Evolutionary conservation across 2,329 filamentous ascomycete species (phyloP).

Genomic region (Ascochyta lentis): DNA sequence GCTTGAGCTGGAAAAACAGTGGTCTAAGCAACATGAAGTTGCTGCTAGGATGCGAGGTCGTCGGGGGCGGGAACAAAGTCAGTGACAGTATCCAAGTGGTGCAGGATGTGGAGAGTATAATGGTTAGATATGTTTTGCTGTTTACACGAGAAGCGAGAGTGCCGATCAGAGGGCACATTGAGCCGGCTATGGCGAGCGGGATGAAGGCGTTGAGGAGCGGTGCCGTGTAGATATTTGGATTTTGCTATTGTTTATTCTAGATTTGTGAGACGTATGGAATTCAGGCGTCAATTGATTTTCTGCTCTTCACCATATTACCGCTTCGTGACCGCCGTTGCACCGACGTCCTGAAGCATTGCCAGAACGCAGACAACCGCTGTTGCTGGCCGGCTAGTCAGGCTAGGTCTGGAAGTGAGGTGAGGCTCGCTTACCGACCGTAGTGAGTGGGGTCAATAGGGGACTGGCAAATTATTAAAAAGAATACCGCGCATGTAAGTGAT

Average conservation of each 20-base stretch:
- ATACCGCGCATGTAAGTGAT: neutral
- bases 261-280: neutral
- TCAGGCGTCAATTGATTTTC: neutral
- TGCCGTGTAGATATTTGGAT: slow-evolving; percentile 5
- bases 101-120: slow-evolving; percentile 34
- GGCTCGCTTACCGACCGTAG: slow-evolving; percentile 3
- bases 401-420: neutral
- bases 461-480: neutral
- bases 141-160: slow-evolving; percentile 20
- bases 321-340: neutral
- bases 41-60: slow-evolving; percentile 41
- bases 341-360: neutral
- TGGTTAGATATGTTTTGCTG: slow-evolving; percentile 47
- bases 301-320: neutral
- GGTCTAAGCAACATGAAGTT: slow-evolving; percentile 36
- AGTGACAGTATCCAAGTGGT: slow-evolving; percentile 35
- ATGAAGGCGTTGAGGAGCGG: slow-evolving; percentile 29
- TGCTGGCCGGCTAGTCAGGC: neutral
- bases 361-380: neutral
- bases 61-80: slow-evolving; percentile 26
- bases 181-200: slow-evolving; percentile 30
- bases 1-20: slow-evolving; percentile 35
- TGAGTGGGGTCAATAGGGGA: neutral
- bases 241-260: too few species aligned
- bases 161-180: slow-evolving; percentile 31